Evolutionary conservation across 225 moss, liverwort and hornwort genomes (phyloP), one percentile per base, ranked within the genome.

Genomic region (Asterella californica): DNA sequence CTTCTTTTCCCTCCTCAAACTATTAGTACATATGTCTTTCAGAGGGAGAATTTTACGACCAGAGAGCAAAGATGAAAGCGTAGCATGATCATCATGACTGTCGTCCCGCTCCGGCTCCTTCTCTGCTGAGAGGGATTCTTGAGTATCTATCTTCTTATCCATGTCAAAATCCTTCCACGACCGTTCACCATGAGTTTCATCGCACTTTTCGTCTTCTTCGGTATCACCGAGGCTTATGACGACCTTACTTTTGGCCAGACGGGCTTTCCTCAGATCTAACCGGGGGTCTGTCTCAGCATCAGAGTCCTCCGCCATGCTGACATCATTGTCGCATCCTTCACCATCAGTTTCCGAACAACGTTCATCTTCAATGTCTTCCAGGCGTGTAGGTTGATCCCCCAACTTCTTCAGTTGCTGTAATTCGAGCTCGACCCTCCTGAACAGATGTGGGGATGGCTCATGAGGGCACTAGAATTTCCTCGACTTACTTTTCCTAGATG

Each of bases 331-430:
- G 30, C 67, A 18, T 54, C 79, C 84, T 55, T 88, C 88, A 38
- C 85, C 83, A 11, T 74, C 82, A 75, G 87, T 85, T 72, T 88
- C 87, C 32, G 87, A 88, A 65, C 87, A 84, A 57, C 84, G 83
- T 62, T 85, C 87, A 49, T 88, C 85, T 30, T 50, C 76, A 7
- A 70, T 73, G 33, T 66, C 65, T 30, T 61, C 87, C 24, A 21
- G n/a, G 42, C 11, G 45, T 59, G 37, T 53, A 10, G 53, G 74
- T 17, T 64, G 69, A 11, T 59, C 79, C 9, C 21, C 61, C 36
- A 24, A 17, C 24, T 60, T 54, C 27, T 68, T 79, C 76, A 88
- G 36, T 33, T 85, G 42, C 71, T 85, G 64, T 46, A 88, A 33
- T 62, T 82, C 72, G 34, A 81, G 61, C 61, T 85, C 85, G 6